Percentiles rank a stretch among this genome's conserved stretches.
These are phyloP conservation scores for Strobilomyces dryophilus DNA, from an alignment of 768 basidiomycete species.

Conservation along the genomic window DNA sequence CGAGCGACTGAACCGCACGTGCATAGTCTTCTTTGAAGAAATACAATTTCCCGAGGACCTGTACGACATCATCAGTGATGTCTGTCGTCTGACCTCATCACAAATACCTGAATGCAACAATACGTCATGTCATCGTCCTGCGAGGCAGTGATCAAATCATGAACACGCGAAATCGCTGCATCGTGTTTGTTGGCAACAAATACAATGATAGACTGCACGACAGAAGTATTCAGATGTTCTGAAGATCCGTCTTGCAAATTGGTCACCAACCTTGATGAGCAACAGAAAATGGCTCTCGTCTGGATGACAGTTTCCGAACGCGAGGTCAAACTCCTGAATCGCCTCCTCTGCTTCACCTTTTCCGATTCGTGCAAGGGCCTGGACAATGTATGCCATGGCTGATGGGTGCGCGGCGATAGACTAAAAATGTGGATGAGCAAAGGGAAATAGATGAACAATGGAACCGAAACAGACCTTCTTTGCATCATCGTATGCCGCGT, in stretches of 20 bases:
- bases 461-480: neutral
- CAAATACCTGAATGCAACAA: slow-evolving; percentile 3
- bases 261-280: too few species aligned
- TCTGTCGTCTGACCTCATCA: neutral
- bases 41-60: slow-evolving; percentile 5
- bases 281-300: too few species aligned
- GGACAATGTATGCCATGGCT: too few species aligned
- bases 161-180: slow-evolving; percentile 1
- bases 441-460: neutral
- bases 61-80: neutral
- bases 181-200: neutral
- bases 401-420: neutral
- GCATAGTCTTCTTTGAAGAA: neutral
- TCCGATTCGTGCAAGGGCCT: too few species aligned
- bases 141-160: neutral
- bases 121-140: neutral
- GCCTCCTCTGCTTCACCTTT: too few species aligned
- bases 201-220: neutral
- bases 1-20: neutral
- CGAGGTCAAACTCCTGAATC: too few species aligned
- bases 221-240: too few species aligned
- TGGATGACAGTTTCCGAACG: too few species aligned
- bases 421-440: neutral
- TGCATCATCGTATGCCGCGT: neutral
- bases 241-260: too few species aligned